A percentile compares a stretch with the other conserved stretches of the same genome.
Evolutionary conservation across 306 rosid species (phyloP).

Genomic region (Quercus robur): DNA sequence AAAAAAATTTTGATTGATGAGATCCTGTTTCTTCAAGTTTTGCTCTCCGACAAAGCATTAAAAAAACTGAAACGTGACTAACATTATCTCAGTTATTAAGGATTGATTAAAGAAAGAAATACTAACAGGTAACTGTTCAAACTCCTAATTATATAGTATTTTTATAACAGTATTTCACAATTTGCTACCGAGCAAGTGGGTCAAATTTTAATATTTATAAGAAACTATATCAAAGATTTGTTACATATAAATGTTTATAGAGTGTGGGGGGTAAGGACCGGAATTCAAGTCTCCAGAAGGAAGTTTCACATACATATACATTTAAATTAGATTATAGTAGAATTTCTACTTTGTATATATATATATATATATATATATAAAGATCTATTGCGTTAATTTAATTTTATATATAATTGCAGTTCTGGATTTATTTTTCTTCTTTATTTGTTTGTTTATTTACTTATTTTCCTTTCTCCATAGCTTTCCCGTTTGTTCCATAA

Average conservation of each 20-base stretch:
- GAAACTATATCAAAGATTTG: neutral
- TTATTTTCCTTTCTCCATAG: no score
- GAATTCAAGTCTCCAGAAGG: fast-evolving
- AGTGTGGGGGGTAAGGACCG: fast-evolving
- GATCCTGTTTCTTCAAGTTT: neutral
- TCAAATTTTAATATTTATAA: neutral
- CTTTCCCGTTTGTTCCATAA: neutral
- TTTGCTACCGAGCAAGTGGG: neutral
- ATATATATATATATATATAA: no score
- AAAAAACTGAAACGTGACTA: neutral
- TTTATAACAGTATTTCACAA: neutral
- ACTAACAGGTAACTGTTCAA: no score
- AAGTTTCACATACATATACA: no score
- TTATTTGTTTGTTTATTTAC: no score
- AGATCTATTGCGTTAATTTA: no score
- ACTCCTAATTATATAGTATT: neutral
- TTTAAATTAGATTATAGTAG: no score
- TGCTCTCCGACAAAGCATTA: neutral
- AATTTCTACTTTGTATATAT: no score
- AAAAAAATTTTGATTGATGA: neutral
- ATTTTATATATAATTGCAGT: no score
- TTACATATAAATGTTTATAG: no score
- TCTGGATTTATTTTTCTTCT: no score
- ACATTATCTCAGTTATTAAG: neutral
- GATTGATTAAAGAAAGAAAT: no score